Evolutionary conservation across 169 alveolate genomes (phyloP), one percentile per base, ranked within the genome.

Genomic region (Amoebophrya sp.): DNA sequence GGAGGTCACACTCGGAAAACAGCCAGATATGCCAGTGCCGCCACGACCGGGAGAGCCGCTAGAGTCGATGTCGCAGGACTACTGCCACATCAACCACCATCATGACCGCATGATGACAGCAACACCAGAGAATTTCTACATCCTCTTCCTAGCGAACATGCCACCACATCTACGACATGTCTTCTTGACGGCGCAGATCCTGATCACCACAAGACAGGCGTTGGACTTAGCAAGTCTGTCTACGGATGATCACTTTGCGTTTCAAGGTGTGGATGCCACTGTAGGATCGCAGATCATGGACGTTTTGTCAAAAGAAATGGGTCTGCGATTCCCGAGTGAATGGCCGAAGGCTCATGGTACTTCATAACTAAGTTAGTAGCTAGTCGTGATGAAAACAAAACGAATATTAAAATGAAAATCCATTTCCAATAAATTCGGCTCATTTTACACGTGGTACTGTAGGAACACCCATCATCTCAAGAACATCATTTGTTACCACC

Each of bases 191-290:
- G 91, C 91, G 36, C 77, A 89, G 91, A 89, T 54, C 23, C 33
- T 89, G 41, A 89, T 89, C 76, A 89, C 91, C 40, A 40, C 41
- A 76, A 89, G 91, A 34, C 77, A 89, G 76, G 40, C 41, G 77
- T 76, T 89, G 65, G 91, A 89, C 24, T 54, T 40, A 38, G 24
- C 91, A 29, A 38, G 91, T 3, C 53, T 89, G 91, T 54, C 40
- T 24, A 89, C 41, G 55, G 91, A 89, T 76, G 41, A 54, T 89
- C 40, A 89, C 40, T 41, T 89, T 23, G 40, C 91, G 41, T 89
- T 89, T 38, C 91, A 89, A 39, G 91, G 91, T 3, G 91, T 89
- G 65, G 91, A 89, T 76, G 91, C 91, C 76, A 40, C 91, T 1
- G 76, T 54, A 2, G 91, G 77, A 40, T 54, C 40, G 91, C 91